A percentile compares a stretch with the other conserved stretches of the same genome.
Evolutionary conservation across 1,284 basidiomycete species (phyloP).

Genomic region (Neolentinus lepideus): DNA sequence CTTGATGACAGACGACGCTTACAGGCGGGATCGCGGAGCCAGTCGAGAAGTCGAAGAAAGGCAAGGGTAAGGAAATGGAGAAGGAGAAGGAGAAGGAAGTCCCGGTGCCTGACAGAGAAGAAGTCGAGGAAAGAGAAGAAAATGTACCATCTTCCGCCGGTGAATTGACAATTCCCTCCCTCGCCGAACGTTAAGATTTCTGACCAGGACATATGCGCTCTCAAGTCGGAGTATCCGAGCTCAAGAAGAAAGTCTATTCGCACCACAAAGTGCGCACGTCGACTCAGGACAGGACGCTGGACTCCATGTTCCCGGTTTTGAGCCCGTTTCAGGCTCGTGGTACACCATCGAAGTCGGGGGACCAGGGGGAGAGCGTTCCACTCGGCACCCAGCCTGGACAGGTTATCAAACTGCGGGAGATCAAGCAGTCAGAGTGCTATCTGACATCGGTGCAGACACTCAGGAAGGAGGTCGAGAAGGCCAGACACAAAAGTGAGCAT

Average conservation of each 20-base stretch:
- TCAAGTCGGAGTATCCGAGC: slow-evolving; percentile 13
- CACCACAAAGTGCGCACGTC: slow-evolving; percentile 94
- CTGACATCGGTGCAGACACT: slow-evolving; percentile 76
- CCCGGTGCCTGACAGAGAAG: slow-evolving; percentile 12
- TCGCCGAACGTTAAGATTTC: no score
- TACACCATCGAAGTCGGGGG: slow-evolving; percentile 4
- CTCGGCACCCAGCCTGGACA: slow-evolving; percentile 8
- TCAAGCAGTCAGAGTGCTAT: slow-evolving; percentile 75
- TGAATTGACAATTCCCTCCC: neutral
- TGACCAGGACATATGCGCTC: no score
- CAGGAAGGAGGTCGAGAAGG: slow-evolving; percentile 51
- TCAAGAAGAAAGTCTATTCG: slow-evolving; percentile 46
- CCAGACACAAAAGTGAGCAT: slow-evolving; percentile 63
- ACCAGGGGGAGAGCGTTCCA: slow-evolving; percentile 2
- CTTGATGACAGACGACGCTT: slow-evolving; percentile 46
- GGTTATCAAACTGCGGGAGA: slow-evolving; percentile 38
- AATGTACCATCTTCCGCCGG: neutral
- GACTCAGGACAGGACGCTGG: slow-evolving; percentile 80
- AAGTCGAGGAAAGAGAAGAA: slow-evolving; percentile 6
- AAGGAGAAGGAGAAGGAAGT: slow-evolving; percentile 25
- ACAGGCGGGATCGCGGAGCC: slow-evolving; percentile 40
- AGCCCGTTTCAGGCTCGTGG: slow-evolving; percentile 35
- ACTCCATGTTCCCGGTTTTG: slow-evolving; percentile 80
- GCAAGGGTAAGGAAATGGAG: slow-evolving; percentile 42
- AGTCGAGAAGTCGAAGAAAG: slow-evolving; percentile 17